Evolutionary conservation across 345 rosid species (phyloP), one percentile per base, ranked within the genome.

Genomic region (Firmiana major): DNA sequence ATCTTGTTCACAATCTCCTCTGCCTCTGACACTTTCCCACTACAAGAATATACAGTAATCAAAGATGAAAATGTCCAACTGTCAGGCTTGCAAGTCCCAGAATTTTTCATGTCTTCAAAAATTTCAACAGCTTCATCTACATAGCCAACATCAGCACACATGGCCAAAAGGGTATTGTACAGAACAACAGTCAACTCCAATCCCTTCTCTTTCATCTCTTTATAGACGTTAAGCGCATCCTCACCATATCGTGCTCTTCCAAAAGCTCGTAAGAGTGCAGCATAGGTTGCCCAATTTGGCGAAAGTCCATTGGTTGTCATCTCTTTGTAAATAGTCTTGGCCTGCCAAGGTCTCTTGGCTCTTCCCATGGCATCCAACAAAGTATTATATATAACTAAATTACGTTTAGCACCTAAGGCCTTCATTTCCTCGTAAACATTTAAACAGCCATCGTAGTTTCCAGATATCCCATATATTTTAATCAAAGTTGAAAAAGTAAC

Each of bases 281-380:
- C 91, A 80, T 92, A 92, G 15, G 96, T 90, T 73, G 60, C 84
- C 84, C 85, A 84, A 76, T 79, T 90, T 0, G 99, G 97, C 6
- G 81, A 75, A 81, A 88, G 73, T 38, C 97, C 97, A 79, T 80
- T 88, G 53, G 65, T 74, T n/a, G 82, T 81, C 92, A 96, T 86
- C 79, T 93, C 97, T 58, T 82, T 87, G 83, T 90, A 84, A 62
- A 96, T 78, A 21, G 59, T 86, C 85, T 92, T 93, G 0, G 87
- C 97, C 83, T 89, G 96, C 96, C 98, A 95, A 4, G 99, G 99
- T 88, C 98, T 93, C 91, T 82, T 92, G 40, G 97, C 98, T 85
- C 90, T 89, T 58, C 99, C 98, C 99, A 95, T 93, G 4, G 90
- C 87, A 85, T 92, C 96, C 79, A 95, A 79, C 85, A 95, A 66